Evolutionary conservation across 345 rosid genomes (phyloP).

Genomic region (Durio zibethinus): DNA sequence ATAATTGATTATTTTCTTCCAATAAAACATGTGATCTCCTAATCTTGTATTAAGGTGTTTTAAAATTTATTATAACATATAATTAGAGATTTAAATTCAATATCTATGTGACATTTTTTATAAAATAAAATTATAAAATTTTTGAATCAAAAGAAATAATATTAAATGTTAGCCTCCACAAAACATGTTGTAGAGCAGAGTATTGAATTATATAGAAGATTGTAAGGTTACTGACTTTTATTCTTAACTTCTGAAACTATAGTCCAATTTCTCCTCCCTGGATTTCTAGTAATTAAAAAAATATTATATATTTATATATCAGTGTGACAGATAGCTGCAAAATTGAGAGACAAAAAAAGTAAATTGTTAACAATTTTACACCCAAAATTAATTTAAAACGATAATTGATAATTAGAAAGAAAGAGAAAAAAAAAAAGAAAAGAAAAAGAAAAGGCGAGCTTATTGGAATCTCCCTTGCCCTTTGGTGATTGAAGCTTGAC

Average conservation of each 20-base stretch:
- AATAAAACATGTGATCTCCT: neutral
- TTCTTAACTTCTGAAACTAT: neutral
- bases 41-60: too few relatives aligned
- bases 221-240: neutral
- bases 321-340: constrained; percentile 3
- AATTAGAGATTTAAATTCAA: too few relatives aligned
- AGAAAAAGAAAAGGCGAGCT: neutral
- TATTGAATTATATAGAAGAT: neutral
- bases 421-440: neutral
- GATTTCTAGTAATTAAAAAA: neutral
- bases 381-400: neutral
- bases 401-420: neutral
- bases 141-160: too few relatives aligned
- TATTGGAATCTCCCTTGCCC: neutral
- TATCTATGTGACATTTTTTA: too few relatives aligned
- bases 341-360: neutral
- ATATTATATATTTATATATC: neutral
- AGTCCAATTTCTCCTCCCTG: neutral
- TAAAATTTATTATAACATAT: too few relatives aligned
- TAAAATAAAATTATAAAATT: too few relatives aligned
- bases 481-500: neutral
- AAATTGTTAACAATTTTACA: neutral
- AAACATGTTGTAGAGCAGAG: neutral
- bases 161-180: too few relatives aligned
- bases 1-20: neutral